Base-by-base conservation (phyloP, 805 yeast genomes). In the Schwanniomyces pseudopolymorphus region DNA sequence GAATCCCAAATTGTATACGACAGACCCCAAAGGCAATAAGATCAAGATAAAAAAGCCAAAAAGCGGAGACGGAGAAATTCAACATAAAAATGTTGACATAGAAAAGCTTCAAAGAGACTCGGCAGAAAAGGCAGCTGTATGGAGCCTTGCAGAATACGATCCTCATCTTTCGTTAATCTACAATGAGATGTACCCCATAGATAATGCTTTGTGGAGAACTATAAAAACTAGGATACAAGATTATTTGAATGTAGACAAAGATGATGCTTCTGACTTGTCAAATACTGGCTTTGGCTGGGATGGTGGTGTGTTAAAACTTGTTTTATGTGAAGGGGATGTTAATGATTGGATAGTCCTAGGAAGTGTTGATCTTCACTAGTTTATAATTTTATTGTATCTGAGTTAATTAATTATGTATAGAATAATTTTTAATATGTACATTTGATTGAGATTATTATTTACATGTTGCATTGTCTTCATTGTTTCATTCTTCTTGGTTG, bases 151-250 rank as follows among this genome's bases (percentile, higher is more conserved):
- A 3, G 85, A 81, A 44, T 87, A 72, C 58, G 80, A 78, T 43
- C 95, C 96, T 1, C 96, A 87, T 60, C 68, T 87, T 14, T 84
- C 90, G 6, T 64, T 87, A 45, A 82, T 82, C 4, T 87, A 87
- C 61, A 81, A 89, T 8, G 77, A 81, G 48, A 60, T 78, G 22
- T 75, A 79, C 53, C 89, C 88, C 8, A 77, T 88, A 11, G 84
- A 84, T 51, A 83, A 76, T 56, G 90, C 91, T 1, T 68, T 80
- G 47, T 73, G 81, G 62, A 72, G 81, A 41, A 81, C 87, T 2
- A 78, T 87, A 25, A 79, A 78, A 48, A 82, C 84, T 10, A 66
- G 92, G 52, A 75, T 87, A 4, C 80, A 77, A 55, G 92, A 87
- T 59, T 77, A 80, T 33, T 70, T 87, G 54, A 83, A 82, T 37